Percentiles rank a stretch among this genome's conserved stretches.
Conservation (phyloP, 2,329 filamentous ascomycete species). For the Scolecobasidium constrictum region DNA sequence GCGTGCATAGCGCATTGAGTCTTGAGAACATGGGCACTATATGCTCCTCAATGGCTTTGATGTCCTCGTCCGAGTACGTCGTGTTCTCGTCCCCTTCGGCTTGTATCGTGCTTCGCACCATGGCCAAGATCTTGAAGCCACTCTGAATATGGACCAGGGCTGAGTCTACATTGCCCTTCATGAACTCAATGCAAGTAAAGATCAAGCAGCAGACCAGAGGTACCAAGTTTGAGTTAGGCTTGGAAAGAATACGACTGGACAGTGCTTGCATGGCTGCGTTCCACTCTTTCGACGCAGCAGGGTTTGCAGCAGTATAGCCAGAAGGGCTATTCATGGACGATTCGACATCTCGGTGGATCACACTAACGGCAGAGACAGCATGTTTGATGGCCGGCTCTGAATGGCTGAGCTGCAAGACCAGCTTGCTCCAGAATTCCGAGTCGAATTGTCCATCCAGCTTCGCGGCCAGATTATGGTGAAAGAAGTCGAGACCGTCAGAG, state of each 20-base stretch:
- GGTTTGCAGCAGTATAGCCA: not conserved
- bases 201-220: constrained; percentile 2
- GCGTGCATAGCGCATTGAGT: not conserved
- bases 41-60: not conserved
- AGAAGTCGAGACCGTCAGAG: not conserved
- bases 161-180: not conserved
- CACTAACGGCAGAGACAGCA: not conserved
- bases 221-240: not conserved
- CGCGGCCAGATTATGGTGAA: not conserved
- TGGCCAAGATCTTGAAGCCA: constrained; percentile 2
- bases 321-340: not conserved
- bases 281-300: not conserved
- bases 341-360: not conserved
- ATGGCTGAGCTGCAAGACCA: not conserved
- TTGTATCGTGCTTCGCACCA: not conserved
- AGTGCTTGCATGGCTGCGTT: not conserved
- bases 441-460: not conserved
- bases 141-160: constrained; percentile 3
- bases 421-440: not conserved
- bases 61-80: not conserved
- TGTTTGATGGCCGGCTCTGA: not conserved
- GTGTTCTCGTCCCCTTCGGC: not conserved
- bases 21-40: not conserved
- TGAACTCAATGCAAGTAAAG: constrained; percentile 5
- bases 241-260: not conserved